Conservation (phyloP, 768 basidiomycete genomes). For the Cantharellus cinnabarinus region DNA sequence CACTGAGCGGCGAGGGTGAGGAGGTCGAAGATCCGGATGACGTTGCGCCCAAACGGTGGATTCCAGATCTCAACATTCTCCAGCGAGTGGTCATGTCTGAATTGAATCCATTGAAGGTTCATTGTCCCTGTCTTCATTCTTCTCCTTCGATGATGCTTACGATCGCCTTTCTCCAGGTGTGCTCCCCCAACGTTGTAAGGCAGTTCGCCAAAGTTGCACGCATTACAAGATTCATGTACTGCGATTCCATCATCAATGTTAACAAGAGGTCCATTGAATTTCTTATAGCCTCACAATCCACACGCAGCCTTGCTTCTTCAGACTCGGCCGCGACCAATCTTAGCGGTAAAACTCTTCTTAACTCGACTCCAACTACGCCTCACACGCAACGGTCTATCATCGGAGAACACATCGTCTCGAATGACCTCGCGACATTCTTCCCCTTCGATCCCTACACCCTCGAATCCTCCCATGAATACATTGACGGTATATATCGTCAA, state of each 20-base stretch:
- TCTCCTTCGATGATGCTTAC: neutral
- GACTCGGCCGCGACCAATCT: neutral
- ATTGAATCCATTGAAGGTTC: constrained; percentile 77
- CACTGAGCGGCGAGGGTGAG: constrained; percentile 17
- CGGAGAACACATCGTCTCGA: constrained; percentile 14
- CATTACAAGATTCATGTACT: constrained; percentile 79
- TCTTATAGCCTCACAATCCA: constrained; percentile 14
- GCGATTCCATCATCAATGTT: constrained; percentile 78
- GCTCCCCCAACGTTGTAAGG: constrained; percentile 72
- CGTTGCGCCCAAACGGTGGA: constrained; percentile 46
- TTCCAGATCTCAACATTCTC: constrained; percentile 53
- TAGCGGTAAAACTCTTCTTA: neutral
- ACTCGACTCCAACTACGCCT: neutral
- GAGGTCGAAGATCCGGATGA: constrained; percentile 31
- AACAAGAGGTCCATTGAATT: constrained; percentile 45
- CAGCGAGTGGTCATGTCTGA: constrained; percentile 63
- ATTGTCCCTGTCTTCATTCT: constrained; percentile 5
- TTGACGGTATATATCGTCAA: constrained; percentile 71
- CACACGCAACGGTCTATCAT: neutral
- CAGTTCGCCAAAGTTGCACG: constrained; percentile 91
- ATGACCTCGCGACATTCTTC: constrained; percentile 84
- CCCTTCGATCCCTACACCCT: constrained; percentile 96
- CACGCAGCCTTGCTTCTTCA: neutral
- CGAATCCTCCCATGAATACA: constrained; percentile 52
- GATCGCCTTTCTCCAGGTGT: constrained; percentile 31